Conservation (phyloP, 2,329 filamentous ascomycete species). For the Domatiomyces globalis region DNA sequence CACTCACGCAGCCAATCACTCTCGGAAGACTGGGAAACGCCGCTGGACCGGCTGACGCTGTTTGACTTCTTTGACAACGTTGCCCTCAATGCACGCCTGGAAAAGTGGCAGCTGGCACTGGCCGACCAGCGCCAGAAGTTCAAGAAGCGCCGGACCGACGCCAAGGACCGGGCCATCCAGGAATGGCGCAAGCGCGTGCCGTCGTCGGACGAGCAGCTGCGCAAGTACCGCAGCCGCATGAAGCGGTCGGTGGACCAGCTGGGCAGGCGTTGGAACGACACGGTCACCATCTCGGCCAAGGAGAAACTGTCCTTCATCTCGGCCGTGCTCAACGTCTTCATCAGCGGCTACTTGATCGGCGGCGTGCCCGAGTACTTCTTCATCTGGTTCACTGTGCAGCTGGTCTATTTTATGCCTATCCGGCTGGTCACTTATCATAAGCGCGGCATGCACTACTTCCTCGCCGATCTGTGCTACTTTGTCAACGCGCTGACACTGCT, state of each 20-base stretch:
- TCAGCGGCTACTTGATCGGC: conserved; percentile 87
- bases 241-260: conserved; percentile 76
- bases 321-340: conserved; percentile 92
- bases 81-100: conserved; percentile 74
- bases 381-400: conserved; percentile 76
- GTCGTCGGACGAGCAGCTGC: conserved; percentile 79
- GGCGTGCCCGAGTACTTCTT: conserved; percentile 76
- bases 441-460: conserved; percentile 90
- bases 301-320: conserved; percentile 96
- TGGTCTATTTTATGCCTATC: conserved; percentile 94
- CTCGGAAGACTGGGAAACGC: conserved; percentile 75
- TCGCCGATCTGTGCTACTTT: conserved; percentile 96
- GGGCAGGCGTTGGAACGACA: conserved; percentile 74
- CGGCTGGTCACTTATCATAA: conserved; percentile 82
- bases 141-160: conserved; percentile 60
- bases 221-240: conserved; percentile 81
- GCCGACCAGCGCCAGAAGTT: conserved; percentile 75
- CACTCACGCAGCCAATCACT: conserved; percentile 76
- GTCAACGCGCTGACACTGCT: conserved; percentile 76
- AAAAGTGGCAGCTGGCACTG: conserved; percentile 74
- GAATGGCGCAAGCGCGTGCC: conserved; percentile 81
- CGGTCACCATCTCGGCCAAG: conserved; percentile 69
- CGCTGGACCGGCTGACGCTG: conserved; percentile 75
- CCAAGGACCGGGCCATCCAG: conserved; percentile 80
- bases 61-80: conserved; percentile 92